Conservation (phyloP, 2,329 filamentous ascomycete species). For the Lachnellula hyalina region DNA sequence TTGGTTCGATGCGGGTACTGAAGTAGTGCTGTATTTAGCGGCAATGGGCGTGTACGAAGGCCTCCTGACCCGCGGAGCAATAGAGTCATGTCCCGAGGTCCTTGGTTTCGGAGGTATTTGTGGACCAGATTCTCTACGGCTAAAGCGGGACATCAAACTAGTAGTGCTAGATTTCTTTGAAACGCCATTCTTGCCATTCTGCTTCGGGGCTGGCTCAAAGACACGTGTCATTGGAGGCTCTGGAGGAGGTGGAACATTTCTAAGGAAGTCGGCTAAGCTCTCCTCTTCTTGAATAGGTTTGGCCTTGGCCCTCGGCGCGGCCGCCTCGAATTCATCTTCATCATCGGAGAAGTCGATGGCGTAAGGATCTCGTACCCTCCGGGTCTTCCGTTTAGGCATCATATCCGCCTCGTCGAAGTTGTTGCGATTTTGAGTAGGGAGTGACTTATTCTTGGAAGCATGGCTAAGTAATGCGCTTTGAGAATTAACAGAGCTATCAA, state of each 20-base stretch:
- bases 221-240: slow-evolving; percentile 34
- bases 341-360: slow-evolving; percentile 71
- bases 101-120: slow-evolving; percentile 32
- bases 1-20: slow-evolving; percentile 42
- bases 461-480: slow-evolving; percentile 60
- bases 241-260: slow-evolving; percentile 61
- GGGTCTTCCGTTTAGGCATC: slow-evolving; percentile 67
- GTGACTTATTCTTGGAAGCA: slow-evolving; percentile 32
- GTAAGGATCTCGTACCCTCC: slow-evolving; percentile 81
- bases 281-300: slow-evolving; percentile 38
- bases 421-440: slow-evolving; percentile 11
- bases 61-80: slow-evolving; percentile 26
- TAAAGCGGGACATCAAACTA: slow-evolving; percentile 57
- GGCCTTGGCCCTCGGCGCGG: slow-evolving; percentile 15
- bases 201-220: slow-evolving; percentile 15
- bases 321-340: slow-evolving; percentile 30
- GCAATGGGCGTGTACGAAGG: slow-evolving; percentile 25
- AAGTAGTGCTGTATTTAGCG: slow-evolving; percentile 47
- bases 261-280: slow-evolving; percentile 68
- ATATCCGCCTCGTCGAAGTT: slow-evolving; percentile 33
- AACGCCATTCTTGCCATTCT: slow-evolving; percentile 31
- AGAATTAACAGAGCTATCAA: slow-evolving; percentile 55
- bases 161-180: slow-evolving; percentile 62
- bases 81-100: slow-evolving; percentile 26
- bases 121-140: slow-evolving; percentile 32